Percentiles rank a stretch among this genome's conserved stretches.
Evolutionary conservation across 345 rosid species (phyloP).

Genomic region (Aethionema arabicum): DNA sequence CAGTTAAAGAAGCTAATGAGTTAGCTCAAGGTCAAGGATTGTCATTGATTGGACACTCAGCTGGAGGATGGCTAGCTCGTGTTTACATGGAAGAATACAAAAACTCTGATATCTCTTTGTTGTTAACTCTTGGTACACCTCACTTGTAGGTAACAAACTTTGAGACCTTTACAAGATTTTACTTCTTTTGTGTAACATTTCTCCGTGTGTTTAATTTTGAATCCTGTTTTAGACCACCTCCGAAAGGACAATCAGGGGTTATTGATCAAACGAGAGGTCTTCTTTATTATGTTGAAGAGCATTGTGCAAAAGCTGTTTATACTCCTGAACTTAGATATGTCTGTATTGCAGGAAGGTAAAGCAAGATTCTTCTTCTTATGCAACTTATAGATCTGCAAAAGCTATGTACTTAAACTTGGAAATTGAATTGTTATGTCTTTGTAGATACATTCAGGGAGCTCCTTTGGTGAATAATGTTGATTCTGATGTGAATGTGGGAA

Average conservation of each 20-base stretch:
- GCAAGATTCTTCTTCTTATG: background rate
- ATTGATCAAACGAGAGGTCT: conserved; percentile 96
- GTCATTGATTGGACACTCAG: conserved; percentile 91
- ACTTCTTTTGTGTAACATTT: background rate
- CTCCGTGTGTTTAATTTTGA: conserved; percentile 4
- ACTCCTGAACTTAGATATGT: conserved; percentile 76
- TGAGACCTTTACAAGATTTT: background rate
- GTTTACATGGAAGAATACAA: conserved; percentile 86
- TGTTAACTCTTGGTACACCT: conserved; percentile 94
- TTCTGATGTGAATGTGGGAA: conserved; percentile 40
- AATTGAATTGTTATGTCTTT: conserved; percentile 8
- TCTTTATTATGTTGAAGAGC: conserved; percentile 63
- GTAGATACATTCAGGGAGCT: conserved; percentile 81
- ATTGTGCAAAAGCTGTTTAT: conserved; percentile 75
- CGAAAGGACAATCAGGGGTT: conserved; percentile 70
- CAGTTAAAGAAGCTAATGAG: conserved; percentile 70
- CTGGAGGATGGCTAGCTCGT: conserved; percentile 98
- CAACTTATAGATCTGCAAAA: background rate
- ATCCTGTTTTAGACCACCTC: conserved; percentile 68
- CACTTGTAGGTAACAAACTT: conserved; percentile 67
- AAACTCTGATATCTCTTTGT: conserved; percentile 55
- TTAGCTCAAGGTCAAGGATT: conserved; percentile 56
- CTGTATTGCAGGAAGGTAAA: conserved; percentile 89
- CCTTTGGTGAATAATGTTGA: conserved; percentile 46
- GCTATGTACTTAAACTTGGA: conserved; percentile 2